Evolutionary conservation across 2,329 filamentous ascomycete genomes (phyloP).

Genomic region (Gyromitra esculenta): DNA sequence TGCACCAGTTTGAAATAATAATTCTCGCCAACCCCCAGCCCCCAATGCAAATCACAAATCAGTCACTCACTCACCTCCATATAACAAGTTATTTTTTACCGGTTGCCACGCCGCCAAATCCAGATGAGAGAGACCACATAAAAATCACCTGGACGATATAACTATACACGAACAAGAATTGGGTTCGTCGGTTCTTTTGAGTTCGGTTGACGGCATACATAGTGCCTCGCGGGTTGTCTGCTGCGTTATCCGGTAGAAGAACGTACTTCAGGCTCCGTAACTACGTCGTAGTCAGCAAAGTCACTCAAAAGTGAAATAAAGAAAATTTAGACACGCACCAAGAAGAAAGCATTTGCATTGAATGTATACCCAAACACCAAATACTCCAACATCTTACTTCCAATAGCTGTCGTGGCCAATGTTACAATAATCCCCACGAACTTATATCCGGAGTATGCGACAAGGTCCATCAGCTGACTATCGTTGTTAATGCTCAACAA

Average conservation of each 20-base stretch:
- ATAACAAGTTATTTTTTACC: conserved; percentile 40
- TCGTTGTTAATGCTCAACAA: conserved; percentile 81
- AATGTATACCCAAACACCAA: conserved; percentile 92
- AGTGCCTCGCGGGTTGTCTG: conserved; percentile 65
- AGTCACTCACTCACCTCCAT: background rate
- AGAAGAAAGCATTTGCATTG: conserved; percentile 90
- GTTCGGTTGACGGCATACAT: conserved; percentile 75
- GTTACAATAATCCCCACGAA: conserved; percentile 97
- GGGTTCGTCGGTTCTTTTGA: conserved; percentile 86
- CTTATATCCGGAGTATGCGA: conserved; percentile 99
- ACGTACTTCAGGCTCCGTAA: conserved; percentile 98
- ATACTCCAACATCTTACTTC: conserved; percentile 86
- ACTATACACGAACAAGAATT: conserved; percentile 92
- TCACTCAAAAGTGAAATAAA: background rate
- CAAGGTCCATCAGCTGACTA: conserved; percentile 90
- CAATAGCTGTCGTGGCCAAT: conserved; percentile 79
- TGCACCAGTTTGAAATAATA: conserved; percentile 12
- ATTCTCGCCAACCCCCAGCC: conserved; percentile 5
- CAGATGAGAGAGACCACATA: conserved; percentile 79
- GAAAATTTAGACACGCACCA: conserved; percentile 70
- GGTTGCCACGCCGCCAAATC: conserved; percentile 29
- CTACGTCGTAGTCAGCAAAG: conserved; percentile 62
- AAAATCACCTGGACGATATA: conserved; percentile 93
- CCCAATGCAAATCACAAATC: conserved; percentile 27
- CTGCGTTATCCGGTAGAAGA: conserved; percentile 74